Evolutionary conservation across 805 yeast species (phyloP), one percentile per base, ranked within the genome.

Genomic region (Sugiyamaella boreocaroliniensis): DNA sequence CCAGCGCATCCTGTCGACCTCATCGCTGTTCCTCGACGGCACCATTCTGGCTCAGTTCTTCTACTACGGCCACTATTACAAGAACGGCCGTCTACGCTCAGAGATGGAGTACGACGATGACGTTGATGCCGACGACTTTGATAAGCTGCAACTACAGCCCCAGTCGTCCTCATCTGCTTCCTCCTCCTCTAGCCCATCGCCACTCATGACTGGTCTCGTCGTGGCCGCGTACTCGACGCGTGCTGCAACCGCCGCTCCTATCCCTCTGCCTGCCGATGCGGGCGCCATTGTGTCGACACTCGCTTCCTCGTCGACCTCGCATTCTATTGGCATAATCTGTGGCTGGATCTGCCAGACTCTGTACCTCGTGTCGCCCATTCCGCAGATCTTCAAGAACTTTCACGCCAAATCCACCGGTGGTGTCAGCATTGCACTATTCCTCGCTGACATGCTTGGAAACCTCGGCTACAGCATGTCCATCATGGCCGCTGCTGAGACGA

Each of bases 341-440:
- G 51, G 53, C 7, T 58, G 59, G 55, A 43, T 54, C 16, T 53
- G 56, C 48, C 53, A 52, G 11, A 18, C 52, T 8, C 56, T 66
- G 12, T 66, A 65, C 48, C 57, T 64, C 10, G 46, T 58, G 19
- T 66, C 69, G 18, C 55, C 61, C 19, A 50, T 76, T 11, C 78
- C 79, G 0, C 79, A 76, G 58, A 74, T 74, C 16, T 16, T 59
- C 37, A 61, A 63, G 43, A 75, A 72, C 58, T 68, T 65, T 59
- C 56, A 58, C 43, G 61, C 62, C 40, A 70, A 67, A 49, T 71
- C 76, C 40, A 74, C 79, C 4, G 80, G 78, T 18, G 63, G 65
- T 6, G 64, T 66, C 32, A 61, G 66, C 29, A 52, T 59, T 34
- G 54, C 59, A 20, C 51, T 66, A 44, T 66, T 66, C 47, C 22